A percentile compares a stretch with the other conserved stretches of the same genome.
phyloP scores from a whole-genome alignment of 305 asterid species.

The Fraxinus latifolia region DNA sequence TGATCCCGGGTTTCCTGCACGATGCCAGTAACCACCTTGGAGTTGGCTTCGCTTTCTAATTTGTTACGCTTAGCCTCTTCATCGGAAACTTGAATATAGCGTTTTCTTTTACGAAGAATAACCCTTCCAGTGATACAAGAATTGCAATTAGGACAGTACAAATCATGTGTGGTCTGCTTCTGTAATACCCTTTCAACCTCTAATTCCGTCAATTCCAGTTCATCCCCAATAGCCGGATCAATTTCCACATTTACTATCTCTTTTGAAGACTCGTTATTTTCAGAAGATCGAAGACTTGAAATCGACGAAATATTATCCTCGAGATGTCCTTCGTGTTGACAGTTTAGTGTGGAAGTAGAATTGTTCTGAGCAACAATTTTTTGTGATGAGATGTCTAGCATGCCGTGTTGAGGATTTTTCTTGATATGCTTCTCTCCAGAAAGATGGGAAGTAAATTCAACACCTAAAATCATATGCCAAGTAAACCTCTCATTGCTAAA shows the following conservation, averaged over 20 bases:
- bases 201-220: conserved; percentile 40
- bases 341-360: conserved; percentile 19
- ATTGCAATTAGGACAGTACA: conserved; percentile 87
- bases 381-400: conserved; percentile 22
- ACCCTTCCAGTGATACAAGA: conserved; percentile 85
- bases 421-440: conserved; percentile 30
- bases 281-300: conserved; percentile 30
- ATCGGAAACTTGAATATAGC: conserved; percentile 34
- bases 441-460: conserved; percentile 23
- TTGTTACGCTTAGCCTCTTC: conserved; percentile 54
- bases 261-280: conserved; percentile 28
- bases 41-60: conserved; percentile 25
- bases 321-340: conserved; percentile 27
- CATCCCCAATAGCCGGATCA: conserved; percentile 46
- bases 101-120: conserved; percentile 81
- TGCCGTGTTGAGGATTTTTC: conserved; percentile 23
- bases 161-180: conserved; percentile 74
- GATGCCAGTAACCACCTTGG: conserved; percentile 19
- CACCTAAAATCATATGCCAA: conserved; percentile 34
- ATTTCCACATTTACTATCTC: conserved; percentile 58
- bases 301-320: conserved; percentile 21
- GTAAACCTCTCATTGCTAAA: not conserved
- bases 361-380: conserved; percentile 25
- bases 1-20: conserved; percentile 25
- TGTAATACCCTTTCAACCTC: conserved; percentile 64